Base-by-base conservation (phyloP, 2,329 filamentous ascomycete genomes). In the Falciphora oryzae region DNA sequence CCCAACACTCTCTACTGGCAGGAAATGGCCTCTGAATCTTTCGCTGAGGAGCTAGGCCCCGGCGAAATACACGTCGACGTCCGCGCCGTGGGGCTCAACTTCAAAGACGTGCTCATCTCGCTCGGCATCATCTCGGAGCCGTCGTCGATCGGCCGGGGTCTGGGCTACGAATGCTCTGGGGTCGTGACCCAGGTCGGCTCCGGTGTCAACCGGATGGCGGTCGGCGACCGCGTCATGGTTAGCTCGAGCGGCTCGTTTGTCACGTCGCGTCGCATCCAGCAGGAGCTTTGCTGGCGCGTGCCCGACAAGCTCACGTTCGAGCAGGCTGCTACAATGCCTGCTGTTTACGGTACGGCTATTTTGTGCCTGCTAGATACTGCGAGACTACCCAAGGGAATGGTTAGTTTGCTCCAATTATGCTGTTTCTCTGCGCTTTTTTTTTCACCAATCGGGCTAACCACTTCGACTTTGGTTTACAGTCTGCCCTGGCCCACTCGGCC, bases 51-150 rank as follows among this genome's bases (percentile, higher is more conserved):
- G 22, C 57, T 58, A 4, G 57, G 57, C n/a, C 57, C 57, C 57
- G 69, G 71, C 60, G 67, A 73, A 27, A 69, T 80, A 11, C 75
- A 79, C 64, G 71, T 80, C 5, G 67, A 76, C 29, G 62, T 72
- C 1, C 69, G 70, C 59, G 73, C 75, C 0, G 67, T 69, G 18
- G 77, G 76, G 2, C 28, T 80, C 4, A 78, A 77, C 63, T 78
- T 75, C 63, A 67, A 71, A 60, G 80, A 81, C 65, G 71, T 80
- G 16, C 68, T 80, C 14, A 69, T 73, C 18, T 75, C 77, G 5
- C 69, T 74, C 44, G 73, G 74, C 18, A 69, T 72, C 27, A 65
- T 75, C 2, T 65, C 69, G 8, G 67, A 69, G 5, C 77, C 78
- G 50, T 71, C 65, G 0, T 77, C 78, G 53, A 71, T 65, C 0